Conservation (phyloP, 352 stramenopile species). For the Globisporangium solare region DNA sequence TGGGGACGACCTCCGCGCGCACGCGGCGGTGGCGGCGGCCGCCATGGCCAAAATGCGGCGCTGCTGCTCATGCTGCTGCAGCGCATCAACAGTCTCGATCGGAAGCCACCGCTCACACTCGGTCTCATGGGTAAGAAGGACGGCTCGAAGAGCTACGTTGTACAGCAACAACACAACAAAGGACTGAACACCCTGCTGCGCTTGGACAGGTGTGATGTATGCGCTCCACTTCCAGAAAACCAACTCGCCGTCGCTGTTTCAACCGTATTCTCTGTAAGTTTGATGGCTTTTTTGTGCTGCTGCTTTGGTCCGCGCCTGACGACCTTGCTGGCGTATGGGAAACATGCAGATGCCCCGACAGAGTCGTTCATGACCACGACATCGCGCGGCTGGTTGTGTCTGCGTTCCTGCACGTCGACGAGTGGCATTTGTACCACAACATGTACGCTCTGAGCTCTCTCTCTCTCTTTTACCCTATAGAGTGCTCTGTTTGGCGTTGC, state of each 20-base stretch:
- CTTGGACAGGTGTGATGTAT: conserved; percentile 41
- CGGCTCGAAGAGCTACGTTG: neutral
- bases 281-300: conserved; percentile 1
- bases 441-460: conserved; percentile 42
- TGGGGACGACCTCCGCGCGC: conserved; percentile 1
- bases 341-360: conserved; percentile 55
- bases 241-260: conserved; percentile 27
- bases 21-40: neutral
- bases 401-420: conserved; percentile 78
- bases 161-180: neutral
- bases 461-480: conserved; percentile 7
- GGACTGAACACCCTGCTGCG: neutral
- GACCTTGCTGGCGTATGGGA: neutral
- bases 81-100: conserved; percentile 48
- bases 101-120: conserved; percentile 56
- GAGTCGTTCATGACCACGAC: conserved; percentile 35
- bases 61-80: conserved; percentile 33
- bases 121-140: conserved; percentile 29
- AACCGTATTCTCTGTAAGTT: conserved; percentile 44
- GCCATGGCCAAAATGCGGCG: conserved; percentile 18
- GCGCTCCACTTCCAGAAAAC: conserved; percentile 51
- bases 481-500: neutral
- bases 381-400: conserved; percentile 53
- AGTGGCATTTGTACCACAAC: conserved; percentile 90
- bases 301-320: too few species aligned